A percentile compares a stretch with the other conserved stretches of the same genome.
These are phyloP conservation scores for Blastobotrys elegans DNA, from an alignment of 1,139 yeast genomes.

Conservation along the genomic window DNA sequence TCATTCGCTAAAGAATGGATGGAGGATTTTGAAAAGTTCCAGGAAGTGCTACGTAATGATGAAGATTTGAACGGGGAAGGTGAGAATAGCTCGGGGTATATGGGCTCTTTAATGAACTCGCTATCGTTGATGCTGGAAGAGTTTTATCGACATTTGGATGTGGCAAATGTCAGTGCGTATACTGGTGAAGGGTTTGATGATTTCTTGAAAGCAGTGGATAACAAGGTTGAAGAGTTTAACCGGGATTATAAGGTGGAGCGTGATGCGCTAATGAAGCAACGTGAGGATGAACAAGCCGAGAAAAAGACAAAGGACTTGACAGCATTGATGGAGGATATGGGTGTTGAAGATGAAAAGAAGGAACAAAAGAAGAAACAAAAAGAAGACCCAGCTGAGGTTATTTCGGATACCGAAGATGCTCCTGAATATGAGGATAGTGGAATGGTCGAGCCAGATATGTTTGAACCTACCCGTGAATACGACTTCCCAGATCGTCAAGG, in stretches of 20 bases:
- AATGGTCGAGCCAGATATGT: conserved; percentile 35
- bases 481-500: conserved; percentile 63
- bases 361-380: background rate
- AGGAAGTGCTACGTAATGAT: conserved; percentile 59
- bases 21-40: conserved; percentile 93
- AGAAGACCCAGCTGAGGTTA: conserved; percentile 57
- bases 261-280: conserved; percentile 70
- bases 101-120: conserved; percentile 89
- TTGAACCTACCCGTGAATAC: conserved; percentile 55
- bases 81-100: conserved; percentile 80
- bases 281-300: conserved; percentile 68
- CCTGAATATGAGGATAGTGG: conserved; percentile 49
- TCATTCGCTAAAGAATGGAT: conserved; percentile 95
- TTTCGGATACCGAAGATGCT: conserved; percentile 57
- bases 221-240: conserved; percentile 83
- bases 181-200: conserved; percentile 96
- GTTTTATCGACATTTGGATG: conserved; percentile 87
- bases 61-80: conserved; percentile 58
- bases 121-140: conserved; percentile 97
- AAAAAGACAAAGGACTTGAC: conserved; percentile 68
- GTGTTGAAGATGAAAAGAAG: conserved; percentile 41
- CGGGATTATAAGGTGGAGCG: conserved; percentile 81
- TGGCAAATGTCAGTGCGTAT: conserved; percentile 83
- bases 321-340: conserved; percentile 78
- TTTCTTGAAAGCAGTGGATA: conserved; percentile 74